Evolutionary conservation across 208 protist species (phyloP), one percentile per base, ranked within the genome.

Genomic region (Plasmodiophora brassicae): DNA sequence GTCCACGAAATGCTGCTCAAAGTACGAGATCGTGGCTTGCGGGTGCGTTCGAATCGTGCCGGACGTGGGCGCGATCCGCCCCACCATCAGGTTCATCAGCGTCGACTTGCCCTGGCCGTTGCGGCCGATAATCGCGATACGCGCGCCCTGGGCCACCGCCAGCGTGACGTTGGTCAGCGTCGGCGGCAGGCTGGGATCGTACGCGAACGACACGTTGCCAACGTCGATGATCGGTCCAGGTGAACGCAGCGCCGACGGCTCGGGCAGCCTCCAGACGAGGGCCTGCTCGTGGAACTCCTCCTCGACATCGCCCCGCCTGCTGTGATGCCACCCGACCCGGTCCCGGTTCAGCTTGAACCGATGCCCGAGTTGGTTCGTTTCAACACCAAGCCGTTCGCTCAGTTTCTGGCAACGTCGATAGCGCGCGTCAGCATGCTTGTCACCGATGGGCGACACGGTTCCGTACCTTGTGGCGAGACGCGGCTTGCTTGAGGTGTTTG

Each of bases 21-120:
- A 78, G n/a, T 78, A 78, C 65, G 65, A n/a, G 5, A 78, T 14
- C 32, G 65, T 78, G 65, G 41, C 32, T 78, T 78, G 32, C 5
- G 65, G 65, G n/a, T 78, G 32, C 32, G 5, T 5, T 44, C 32
- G 32, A 38, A 78, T 78, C 65, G 32, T 78, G 5, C 65, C 65
- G 32, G 32, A n/a, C 10, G 65, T 78, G 10, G 65, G 65, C 5
- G 20, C 65, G 14, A 78, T 14, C 65, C 41, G 32, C n/a, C 83
- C 83, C 28, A 28, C 35, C n/a, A 86, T 60, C 45, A 86, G 83
- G 28, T 88, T 88, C 5, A 88, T 32, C n/a, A 88, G 54, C 22
- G 85, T 88, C 32, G 85, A 88, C 54, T 88, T 88, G 28, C 85
- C 85, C 22, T 25, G n/a, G 32, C 85, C 85, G 46, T 88, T 88